Evolutionary conservation across 1,284 basidiomycete species (phyloP).

Genomic region (Megacollybia platyphylla): DNA sequence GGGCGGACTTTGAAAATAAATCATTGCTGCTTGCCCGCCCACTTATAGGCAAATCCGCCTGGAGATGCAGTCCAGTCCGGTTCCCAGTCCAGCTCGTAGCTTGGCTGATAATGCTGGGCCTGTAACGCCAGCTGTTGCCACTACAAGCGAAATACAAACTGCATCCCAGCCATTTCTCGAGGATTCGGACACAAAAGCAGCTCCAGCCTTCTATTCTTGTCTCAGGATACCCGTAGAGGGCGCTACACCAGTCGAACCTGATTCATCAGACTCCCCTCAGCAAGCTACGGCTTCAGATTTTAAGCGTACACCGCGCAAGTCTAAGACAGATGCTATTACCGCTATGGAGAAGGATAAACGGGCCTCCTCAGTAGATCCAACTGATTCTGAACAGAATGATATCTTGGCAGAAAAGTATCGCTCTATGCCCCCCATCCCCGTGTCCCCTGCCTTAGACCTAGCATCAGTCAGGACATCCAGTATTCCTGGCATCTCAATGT

Average conservation of each 20-base stretch:
- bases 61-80: no score
- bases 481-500: slow-evolving; percentile 24
- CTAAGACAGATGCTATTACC: slow-evolving; percentile 72
- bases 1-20: no score
- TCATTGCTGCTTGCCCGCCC: no score
- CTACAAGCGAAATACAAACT: slow-evolving; percentile 26
- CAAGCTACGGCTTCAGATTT: slow-evolving; percentile 14
- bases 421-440: slow-evolving; percentile 42
- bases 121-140: slow-evolving; percentile 23
- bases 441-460: slow-evolving; percentile 50
- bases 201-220: slow-evolving; percentile 47
- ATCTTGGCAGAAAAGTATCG: slow-evolving; percentile 32
- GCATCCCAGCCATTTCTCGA: slow-evolving; percentile 23
- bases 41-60: no score
- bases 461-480: slow-evolving; percentile 55
- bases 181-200: slow-evolving; percentile 30
- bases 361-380: slow-evolving; percentile 35
- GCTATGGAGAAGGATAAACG: slow-evolving; percentile 58
- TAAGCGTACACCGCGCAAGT: slow-evolving; percentile 71
- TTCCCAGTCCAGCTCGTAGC: no score
- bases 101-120: no score
- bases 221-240: slow-evolving; percentile 59
- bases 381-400: slow-evolving; percentile 27
- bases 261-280: slow-evolving; percentile 16
- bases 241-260: slow-evolving; percentile 36